Percentiles rank a stretch among this genome's conserved stretches.
Conservation (phyloP, 306 rosid species). For the Pyrus pyrifolia region DNA sequence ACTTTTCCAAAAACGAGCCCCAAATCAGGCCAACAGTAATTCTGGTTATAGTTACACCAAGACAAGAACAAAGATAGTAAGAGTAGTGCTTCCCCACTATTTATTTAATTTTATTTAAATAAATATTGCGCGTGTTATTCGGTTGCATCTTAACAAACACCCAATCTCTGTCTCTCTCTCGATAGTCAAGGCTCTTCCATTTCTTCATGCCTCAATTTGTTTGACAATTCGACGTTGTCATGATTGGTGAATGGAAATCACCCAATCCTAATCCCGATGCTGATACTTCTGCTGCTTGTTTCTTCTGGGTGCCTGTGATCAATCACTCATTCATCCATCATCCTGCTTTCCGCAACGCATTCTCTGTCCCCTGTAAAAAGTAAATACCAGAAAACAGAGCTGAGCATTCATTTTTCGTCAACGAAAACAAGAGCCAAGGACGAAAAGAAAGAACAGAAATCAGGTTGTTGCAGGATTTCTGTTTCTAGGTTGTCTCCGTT, state of each 20-base stretch:
- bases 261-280: background rate
- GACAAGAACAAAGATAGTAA: background rate
- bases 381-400: background rate
- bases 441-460: background rate
- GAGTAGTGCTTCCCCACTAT: background rate
- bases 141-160: background rate
- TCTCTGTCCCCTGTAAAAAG: background rate
- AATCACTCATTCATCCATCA: background rate
- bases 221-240: background rate
- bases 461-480: background rate
- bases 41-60: background rate
- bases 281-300: background rate
- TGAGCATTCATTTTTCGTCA: background rate
- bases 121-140: background rate
- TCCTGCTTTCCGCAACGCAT: background rate
- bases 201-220: background rate
- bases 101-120: background rate
- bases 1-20: background rate
- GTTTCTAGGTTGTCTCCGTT: background rate
- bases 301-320: background rate
- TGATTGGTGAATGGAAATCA: background rate
- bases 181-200: background rate
- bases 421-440: background rate
- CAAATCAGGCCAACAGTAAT: too few species aligned
- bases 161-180: too few species aligned